Conservation (phyloP, 371 early-diverging fungal genomes). For the Mycotypha africana region DNA sequence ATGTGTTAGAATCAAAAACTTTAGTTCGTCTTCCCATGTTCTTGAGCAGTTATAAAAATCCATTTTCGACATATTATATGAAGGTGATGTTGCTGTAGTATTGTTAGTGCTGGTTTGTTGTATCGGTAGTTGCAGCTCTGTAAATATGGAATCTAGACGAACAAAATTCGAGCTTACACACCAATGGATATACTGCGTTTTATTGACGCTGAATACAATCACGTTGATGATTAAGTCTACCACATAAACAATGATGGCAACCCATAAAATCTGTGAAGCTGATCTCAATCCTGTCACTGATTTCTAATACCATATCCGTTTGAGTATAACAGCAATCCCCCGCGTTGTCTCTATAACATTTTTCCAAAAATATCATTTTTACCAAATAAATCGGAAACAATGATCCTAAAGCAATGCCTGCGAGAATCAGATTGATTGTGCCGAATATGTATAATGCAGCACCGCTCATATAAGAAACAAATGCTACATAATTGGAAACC, state of each 20-base stretch:
- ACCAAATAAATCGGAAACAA: constrained; percentile 28
- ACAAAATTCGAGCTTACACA: constrained; percentile 20
- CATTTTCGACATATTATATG: background rate
- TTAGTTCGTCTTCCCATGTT: constrained; percentile 40
- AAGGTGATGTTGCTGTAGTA: background rate
- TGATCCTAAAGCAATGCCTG: constrained; percentile 23
- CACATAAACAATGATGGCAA: constrained; percentile 18
- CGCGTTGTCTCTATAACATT: too few relatives aligned
- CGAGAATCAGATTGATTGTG: constrained; percentile 29
- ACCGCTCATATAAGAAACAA: constrained; percentile 25
- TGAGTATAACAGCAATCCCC: background rate
- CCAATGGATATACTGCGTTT: constrained; percentile 15
- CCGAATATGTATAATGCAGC: constrained; percentile 37
- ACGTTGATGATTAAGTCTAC: constrained; percentile 26
- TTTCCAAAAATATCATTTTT: constrained; percentile 1
- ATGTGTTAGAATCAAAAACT: constrained; percentile 33
- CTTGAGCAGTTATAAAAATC: constrained; percentile 42
- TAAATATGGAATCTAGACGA: constrained; percentile 1
- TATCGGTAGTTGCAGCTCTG: background rate
- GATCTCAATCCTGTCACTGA: constrained; percentile 7
- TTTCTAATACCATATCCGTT: constrained; percentile 1
- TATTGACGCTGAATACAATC: constrained; percentile 29
- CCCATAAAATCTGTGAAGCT: constrained; percentile 14
- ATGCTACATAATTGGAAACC: too few relatives aligned
- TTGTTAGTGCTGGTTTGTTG: background rate